Evolutionary conservation across 768 basidiomycete genomes (phyloP), one percentile per base, ranked within the genome.

Genomic region (Butyriboletus loyo): DNA sequence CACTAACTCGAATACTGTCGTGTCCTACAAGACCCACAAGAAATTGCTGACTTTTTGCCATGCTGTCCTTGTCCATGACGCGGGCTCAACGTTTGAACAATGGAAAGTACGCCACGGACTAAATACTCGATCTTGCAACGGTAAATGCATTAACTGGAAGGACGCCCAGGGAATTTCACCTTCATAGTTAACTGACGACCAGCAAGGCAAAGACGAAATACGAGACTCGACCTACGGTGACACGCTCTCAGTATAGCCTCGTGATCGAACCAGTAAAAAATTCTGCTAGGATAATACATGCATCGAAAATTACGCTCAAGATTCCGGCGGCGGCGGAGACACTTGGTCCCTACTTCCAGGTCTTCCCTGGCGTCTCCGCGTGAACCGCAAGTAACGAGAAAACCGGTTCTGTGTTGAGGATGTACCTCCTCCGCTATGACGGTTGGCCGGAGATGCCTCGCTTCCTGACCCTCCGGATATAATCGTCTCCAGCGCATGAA

Each of bases 401-500:
- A 84, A 82, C 31, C 82, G 75, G 47, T 75, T 76, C 19, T 68
- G 64, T 34, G 57, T 48, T 21, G 55, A n/a, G 38, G 58, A 35
- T 39, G 57, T 37, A 35, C 54, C 53, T 28, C 51, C 58, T 54
- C 30, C 55, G 48, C 47, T 63, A 60, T 50, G 31, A 9, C 54
- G 60, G 13, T 44, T 58, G 15, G 17, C 32, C 8, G 53, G 41
- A 52, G 42, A 34, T 11, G 40, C 40, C 17, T 56, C 55, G n/a
- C 37, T 61, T 36, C 60, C 65, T 5, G 61, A 47, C 6, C 68
- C 70, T 28, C 72, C 64, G 9, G 75, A 72, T 38, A 85, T 64
- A 48, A 86, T 82, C n/a, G 75, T 75, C 58, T 85, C 81, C 46
- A 85, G 70, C 8, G 84, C 79, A 50, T 77, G 73, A 57, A 86